Evolutionary conservation across 2,329 filamentous ascomycete species (phyloP), one percentile per base, ranked within the genome.

Genomic region (Aspergillus clavatus): DNA sequence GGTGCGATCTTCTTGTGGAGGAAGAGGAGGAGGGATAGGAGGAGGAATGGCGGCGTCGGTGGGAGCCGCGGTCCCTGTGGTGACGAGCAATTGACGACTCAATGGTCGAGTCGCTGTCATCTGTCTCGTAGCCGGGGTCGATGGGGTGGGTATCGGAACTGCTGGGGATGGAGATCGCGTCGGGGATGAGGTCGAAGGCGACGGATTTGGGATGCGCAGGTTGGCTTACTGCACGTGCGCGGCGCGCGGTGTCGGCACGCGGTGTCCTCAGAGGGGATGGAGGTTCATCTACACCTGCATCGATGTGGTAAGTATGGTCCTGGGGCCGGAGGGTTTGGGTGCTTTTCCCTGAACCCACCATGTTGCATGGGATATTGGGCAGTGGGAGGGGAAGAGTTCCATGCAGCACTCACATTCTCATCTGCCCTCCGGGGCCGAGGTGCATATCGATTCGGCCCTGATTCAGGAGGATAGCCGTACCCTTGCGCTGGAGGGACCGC

Each of bases 381-480:
- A 60, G 58, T 57, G 59, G 60, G 52, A 55, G 58, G 61, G 60
- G 56, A 54, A 58, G 57, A 58, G 52, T 58, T 61, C 52, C 53
- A 52, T 54, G 59, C 60, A 63, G 63, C 62, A 74, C 72, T 75
- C 71, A 76, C 73, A 72, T 74, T 75, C 60, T 75, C 72, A 62
- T 74, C 71, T 47, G 63, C 66, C 53, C 69, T 62, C 50, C 65
- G 60, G 40, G 65, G 60, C 55, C 60, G 57, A 22, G 65, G 55
- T 19, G 64, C 63, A 49, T 72, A 72, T n/a, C 63, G 60, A 46
- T 71, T 66, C 24, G 62, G 57, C 39, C 57, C 66, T 8, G 55
- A 43, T 35, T 61, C 61, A 39, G 62, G 59, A 38, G 62, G 65
- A 50, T 71, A 69, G 36, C 61, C 62, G 51, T 71, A 69, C 12